Percentiles rank a stretch among this genome's conserved stretches.
Conservation (phyloP, 768 basidiomycete genomes). For the Russula olivacea region DNA sequence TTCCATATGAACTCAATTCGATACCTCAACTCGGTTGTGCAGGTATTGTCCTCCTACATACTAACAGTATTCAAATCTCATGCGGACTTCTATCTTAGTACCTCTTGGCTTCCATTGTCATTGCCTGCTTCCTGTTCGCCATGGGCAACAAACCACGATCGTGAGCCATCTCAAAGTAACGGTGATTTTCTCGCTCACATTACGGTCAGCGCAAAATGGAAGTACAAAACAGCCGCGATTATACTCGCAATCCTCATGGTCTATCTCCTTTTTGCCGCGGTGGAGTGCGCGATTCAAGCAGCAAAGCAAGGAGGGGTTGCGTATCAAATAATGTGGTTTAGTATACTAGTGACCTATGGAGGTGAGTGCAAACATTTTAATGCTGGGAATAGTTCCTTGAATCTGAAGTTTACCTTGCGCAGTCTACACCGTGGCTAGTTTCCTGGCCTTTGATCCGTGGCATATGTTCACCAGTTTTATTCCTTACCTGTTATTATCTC, state of each 20-base stretch:
- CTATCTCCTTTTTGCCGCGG: constrained; percentile 78
- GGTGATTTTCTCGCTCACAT: neutral
- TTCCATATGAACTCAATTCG: constrained; percentile 60
- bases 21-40: constrained; percentile 69
- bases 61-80: neutral
- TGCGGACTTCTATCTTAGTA: constrained; percentile 43
- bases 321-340: constrained; percentile 76
- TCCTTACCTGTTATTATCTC: constrained; percentile 83
- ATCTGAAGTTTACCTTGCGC: neutral
- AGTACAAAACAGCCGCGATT: constrained; percentile 77
- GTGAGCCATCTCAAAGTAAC: constrained; percentile 37
- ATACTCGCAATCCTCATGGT: constrained; percentile 71
- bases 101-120: constrained; percentile 73
- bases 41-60: constrained; percentile 40
- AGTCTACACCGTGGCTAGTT: constrained; percentile 71
- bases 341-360: constrained; percentile 81
- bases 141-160: constrained; percentile 94
- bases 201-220: constrained; percentile 60
- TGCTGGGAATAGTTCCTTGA: neutral
- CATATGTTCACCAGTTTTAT: constrained; percentile 89
- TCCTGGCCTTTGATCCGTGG: constrained; percentile 92
- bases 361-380: constrained; percentile 35
- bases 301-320: constrained; percentile 57
- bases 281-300: constrained; percentile 74
- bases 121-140: constrained; percentile 88